Evolutionary conservation across 1,284 basidiomycete species (phyloP).

Genomic region (Mrakiaceae sp.): DNA sequence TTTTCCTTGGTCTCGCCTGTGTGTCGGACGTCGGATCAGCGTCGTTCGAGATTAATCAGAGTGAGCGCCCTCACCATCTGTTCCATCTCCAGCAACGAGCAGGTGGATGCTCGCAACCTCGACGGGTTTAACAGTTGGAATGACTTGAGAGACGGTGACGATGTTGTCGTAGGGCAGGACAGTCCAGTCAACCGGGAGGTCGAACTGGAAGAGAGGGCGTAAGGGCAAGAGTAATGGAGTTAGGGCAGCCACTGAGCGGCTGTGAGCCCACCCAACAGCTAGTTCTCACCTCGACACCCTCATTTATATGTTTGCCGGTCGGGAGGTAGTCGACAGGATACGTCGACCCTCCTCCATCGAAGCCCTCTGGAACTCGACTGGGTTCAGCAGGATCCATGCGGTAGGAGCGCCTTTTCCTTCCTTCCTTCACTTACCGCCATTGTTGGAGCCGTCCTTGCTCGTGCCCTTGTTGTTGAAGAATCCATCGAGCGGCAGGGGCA

Average conservation of each 20-base stretch:
- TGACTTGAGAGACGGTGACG: conserved; percentile 2
- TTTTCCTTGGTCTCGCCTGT: conserved; percentile 1
- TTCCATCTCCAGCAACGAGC: conserved; percentile 12
- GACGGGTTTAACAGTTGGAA: neutral
- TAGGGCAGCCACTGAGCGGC: too few relatives aligned
- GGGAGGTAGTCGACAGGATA: conserved; percentile 3
- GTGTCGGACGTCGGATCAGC: neutral
- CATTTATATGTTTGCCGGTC: neutral
- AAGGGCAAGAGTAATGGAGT: neutral
- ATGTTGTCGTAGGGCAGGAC: conserved; percentile 3
- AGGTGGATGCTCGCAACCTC: conserved; percentile 1
- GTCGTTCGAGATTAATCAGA: too few relatives aligned
- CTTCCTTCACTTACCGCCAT: neutral
- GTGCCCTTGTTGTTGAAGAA: neutral
- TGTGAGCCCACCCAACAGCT: too few relatives aligned
- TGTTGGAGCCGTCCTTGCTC: neutral
- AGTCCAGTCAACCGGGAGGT: conserved; percentile 3
- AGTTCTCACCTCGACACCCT: conserved; percentile 5
- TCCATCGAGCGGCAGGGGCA: neutral
- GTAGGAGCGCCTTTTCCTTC: too few relatives aligned
- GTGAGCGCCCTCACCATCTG: conserved; percentile 3
- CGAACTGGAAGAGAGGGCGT: neutral
- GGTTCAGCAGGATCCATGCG: too few relatives aligned
- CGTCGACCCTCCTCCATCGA: conserved; percentile 1
- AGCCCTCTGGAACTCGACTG: neutral